These are phyloP conservation scores for Xylona heveae DNA, from an alignment of 495 filamentous ascomycete genomes.

Conservation along the genomic window DNA sequence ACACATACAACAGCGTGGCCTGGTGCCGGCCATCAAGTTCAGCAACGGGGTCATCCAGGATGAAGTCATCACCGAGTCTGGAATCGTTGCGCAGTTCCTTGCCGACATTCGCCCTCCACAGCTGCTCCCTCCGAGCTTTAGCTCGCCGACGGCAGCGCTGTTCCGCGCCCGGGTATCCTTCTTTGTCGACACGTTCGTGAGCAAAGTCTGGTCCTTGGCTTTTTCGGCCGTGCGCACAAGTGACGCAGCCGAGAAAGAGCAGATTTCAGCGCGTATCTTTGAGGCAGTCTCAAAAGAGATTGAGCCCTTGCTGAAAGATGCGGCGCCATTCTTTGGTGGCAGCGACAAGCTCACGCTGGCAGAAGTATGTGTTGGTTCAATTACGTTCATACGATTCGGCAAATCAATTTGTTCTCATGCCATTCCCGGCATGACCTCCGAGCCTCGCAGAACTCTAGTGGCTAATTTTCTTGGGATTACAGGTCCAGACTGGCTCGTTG, in stretches of 20 bases:
- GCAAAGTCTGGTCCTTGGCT: conserved; percentile 31
- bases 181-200: conserved; percentile 56
- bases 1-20: conserved; percentile 52
- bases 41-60: conserved; percentile 34
- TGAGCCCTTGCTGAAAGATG: conserved; percentile 44
- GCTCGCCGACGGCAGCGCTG: conserved; percentile 17
- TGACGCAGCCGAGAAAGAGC: conserved; percentile 17
- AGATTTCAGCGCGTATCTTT: conserved; percentile 21
- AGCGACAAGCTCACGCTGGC: conserved; percentile 51
- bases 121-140: conserved; percentile 12
- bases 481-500: too few species aligned
- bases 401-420: too few species aligned
- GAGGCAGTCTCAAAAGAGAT: conserved; percentile 46
- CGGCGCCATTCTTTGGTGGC: conserved; percentile 65
- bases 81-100: conserved; percentile 58
- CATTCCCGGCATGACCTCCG: too few species aligned
- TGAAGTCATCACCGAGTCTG: conserved; percentile 58
- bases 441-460: too few species aligned
- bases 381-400: too few species aligned
- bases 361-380: too few species aligned
- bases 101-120: conserved; percentile 32
- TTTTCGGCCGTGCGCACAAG: conserved; percentile 20
- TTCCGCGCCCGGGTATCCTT: conserved; percentile 47
- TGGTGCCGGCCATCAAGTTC: conserved; percentile 55
- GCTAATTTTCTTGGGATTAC: too few species aligned